Evolutionary conservation across 2,329 filamentous ascomycete genomes (phyloP).

Genomic region (Aspergillus niger): DNA sequence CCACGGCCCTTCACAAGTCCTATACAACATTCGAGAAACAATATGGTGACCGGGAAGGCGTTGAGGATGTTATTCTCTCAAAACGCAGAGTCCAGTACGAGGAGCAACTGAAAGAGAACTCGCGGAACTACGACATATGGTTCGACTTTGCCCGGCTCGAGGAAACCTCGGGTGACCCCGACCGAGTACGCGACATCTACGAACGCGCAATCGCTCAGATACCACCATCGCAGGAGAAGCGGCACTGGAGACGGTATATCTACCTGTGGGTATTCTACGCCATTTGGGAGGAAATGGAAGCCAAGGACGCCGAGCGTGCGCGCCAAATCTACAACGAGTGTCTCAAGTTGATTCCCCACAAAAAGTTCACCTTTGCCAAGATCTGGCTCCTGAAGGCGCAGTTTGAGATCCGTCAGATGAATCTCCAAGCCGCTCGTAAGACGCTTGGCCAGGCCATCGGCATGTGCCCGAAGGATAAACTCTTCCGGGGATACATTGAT

Average conservation of each 20-base stretch:
- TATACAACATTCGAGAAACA: conserved; percentile 99
- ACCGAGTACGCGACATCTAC: conserved; percentile 87
- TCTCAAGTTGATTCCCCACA: conserved; percentile 85
- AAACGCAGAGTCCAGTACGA: conserved; percentile 94
- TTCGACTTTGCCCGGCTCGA: conserved; percentile 93
- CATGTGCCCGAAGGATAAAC: conserved; percentile 92
- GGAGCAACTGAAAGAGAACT: conserved; percentile 87
- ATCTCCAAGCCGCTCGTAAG: conserved; percentile 80
- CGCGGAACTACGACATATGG: conserved; percentile 97
- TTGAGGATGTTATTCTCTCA: conserved; percentile 93
- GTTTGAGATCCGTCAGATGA: conserved; percentile 85
- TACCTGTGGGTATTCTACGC: conserved; percentile 99
- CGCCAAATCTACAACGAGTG: conserved; percentile 90
- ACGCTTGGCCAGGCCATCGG: conserved; percentile 87
- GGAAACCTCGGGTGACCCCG: conserved; percentile 78
- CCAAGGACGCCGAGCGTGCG: conserved; percentile 74
- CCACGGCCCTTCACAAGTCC: conserved; percentile 80
- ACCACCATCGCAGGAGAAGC: conserved; percentile 92
- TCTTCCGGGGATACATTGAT: conserved; percentile 92
- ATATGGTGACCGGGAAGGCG: conserved; percentile 87
- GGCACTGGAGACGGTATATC: conserved; percentile 95
- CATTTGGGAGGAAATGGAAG: conserved; percentile 87
- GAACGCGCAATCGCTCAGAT: conserved; percentile 94
- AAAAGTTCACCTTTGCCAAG: conserved; percentile 96
- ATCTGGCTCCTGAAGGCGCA: conserved; percentile 92